Evolutionary conservation across 1,284 basidiomycete genomes (phyloP).

Genomic region (Ceratobasidium theobromae): DNA sequence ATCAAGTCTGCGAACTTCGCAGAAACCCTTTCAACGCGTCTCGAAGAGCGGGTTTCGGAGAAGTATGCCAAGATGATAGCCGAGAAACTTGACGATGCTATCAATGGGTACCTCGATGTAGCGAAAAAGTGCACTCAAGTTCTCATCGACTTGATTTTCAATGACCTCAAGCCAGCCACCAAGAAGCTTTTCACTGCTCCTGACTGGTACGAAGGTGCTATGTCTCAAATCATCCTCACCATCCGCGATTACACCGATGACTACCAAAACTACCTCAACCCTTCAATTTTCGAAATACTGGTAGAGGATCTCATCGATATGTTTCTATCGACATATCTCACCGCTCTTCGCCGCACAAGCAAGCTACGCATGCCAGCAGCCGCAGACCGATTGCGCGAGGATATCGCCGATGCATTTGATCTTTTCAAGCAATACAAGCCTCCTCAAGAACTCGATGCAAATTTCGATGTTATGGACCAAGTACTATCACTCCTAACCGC

Average conservation of each 20-base stretch:
- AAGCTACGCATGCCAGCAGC: constrained; percentile 88
- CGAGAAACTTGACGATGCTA: constrained; percentile 90
- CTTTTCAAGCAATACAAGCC: constrained; percentile 84
- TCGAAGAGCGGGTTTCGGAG: constrained; percentile 90
- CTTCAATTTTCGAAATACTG: constrained; percentile 87
- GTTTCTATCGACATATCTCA: constrained; percentile 90
- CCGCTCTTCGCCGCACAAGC: constrained; percentile 79
- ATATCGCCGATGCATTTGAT: constrained; percentile 74
- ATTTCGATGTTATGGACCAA: constrained; percentile 87
- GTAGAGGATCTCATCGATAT: constrained; percentile 91
- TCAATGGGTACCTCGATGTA: constrained; percentile 97
- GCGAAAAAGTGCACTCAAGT: constrained; percentile 96
- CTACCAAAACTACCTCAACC: constrained; percentile 88
- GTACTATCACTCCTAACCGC: constrained; percentile 85
- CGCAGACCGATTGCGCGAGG: constrained; percentile 77
- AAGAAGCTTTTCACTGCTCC: constrained; percentile 79
- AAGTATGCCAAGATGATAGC: constrained; percentile 87
- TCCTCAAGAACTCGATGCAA: constrained; percentile 74
- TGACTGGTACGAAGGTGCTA: constrained; percentile 85
- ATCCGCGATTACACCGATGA: constrained; percentile 95
- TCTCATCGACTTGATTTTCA: constrained; percentile 92
- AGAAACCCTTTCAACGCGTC: constrained; percentile 79
- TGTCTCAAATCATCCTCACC: constrained; percentile 88
- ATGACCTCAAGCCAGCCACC: constrained; percentile 88
- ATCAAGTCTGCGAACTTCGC: constrained; percentile 94